These are phyloP conservation scores for Stagonosporopsis cucurbitacearum DNA, from an alignment of 2,329 filamentous ascomycete genomes.

Conservation along the genomic window DNA sequence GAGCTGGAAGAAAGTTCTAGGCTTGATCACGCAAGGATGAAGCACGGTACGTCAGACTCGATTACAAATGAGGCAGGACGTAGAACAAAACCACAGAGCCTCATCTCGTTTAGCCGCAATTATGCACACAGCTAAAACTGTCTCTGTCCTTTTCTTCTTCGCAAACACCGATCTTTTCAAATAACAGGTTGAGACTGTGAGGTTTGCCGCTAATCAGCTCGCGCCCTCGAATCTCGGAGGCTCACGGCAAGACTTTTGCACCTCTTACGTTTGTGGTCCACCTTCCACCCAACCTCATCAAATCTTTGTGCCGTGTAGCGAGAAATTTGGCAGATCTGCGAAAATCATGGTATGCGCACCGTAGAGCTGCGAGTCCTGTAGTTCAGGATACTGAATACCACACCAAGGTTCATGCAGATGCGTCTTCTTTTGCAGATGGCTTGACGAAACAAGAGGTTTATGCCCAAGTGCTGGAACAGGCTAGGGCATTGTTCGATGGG, in stretches of 20 bases:
- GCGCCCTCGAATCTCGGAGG: conserved; percentile 1
- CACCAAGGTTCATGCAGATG: conserved; percentile 73
- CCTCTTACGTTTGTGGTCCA: conserved; percentile 17
- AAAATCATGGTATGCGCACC: conserved; percentile 21
- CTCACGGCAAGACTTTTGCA: conserved; percentile 12
- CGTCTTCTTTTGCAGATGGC: conserved; percentile 72
- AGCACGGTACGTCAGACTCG: conserved; percentile 10
- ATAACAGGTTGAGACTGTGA: not conserved
- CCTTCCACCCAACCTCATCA: conserved; percentile 1
- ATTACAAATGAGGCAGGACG: conserved; percentile 17
- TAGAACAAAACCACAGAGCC: not conserved
- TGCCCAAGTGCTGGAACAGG: conserved; percentile 74
- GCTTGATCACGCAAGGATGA: not conserved
- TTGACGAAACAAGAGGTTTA: conserved; percentile 76
- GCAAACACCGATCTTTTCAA: not conserved
- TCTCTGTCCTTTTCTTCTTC: not conserved
- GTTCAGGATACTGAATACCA: conserved; percentile 21
- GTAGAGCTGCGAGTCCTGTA: conserved; percentile 20
- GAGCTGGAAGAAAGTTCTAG: not conserved
- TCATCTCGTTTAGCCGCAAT: conserved; percentile 9
- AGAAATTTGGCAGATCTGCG: conserved; percentile 4
- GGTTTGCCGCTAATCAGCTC: conserved; percentile 7
- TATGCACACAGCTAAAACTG: conserved; percentile 3
- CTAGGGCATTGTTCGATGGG: conserved; percentile 70
- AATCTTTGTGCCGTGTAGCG: conserved; percentile 3